Evolutionary conservation across 2,329 filamentous ascomycete species (phyloP), one percentile per base, ranked within the genome.

Genomic region (Fusarium setosum): DNA sequence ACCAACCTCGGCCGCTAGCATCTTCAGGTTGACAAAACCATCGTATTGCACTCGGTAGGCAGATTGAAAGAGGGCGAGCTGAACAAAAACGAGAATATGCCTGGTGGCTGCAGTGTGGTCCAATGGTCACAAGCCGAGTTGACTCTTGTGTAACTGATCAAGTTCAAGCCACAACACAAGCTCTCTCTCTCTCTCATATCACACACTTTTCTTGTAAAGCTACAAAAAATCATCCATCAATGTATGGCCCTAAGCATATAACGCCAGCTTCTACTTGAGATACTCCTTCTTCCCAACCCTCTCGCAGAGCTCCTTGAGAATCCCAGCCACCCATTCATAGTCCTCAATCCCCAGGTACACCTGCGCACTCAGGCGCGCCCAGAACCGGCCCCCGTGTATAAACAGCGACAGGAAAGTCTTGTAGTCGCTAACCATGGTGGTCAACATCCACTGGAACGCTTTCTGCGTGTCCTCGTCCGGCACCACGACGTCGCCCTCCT

Each of bases 291-390:
- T 78, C 3, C 68, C 74, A 6, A 83, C 79, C 57, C 82, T 75
- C 50, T 76, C 73, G 56, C 77, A 80, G 13, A 86, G 42, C 34
- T 80, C 76, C 73, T 86, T 85, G 71, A 96, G 75, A 9, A 85
- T 80, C 49, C 81, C 73, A 0, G 84, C 92, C 5, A 85, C 84
- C 86, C 87, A 92, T 74, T 90, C 86, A 73, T 96, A 97, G 76
- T 97, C 94, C 12, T 83, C 83, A 65, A 90, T 75, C 23, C 93
- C 92, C n/a, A 97, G 78, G 74, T 96, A 98, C 0, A 96, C 85
- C 82, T 97, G 94, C 13, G 87, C 92, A 73, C 91, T 94, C 45
- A 97, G 72, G 47, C 95, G 82, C 0, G 85, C 82, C 91, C 91
- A 97, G 74, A 90, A 86, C 52, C 83, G 82, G 0, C 84, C 85